These are phyloP conservation scores for Fusarium buxicola DNA, from an alignment of 2,329 filamentous ascomycete genomes.

Conservation along the genomic window DNA sequence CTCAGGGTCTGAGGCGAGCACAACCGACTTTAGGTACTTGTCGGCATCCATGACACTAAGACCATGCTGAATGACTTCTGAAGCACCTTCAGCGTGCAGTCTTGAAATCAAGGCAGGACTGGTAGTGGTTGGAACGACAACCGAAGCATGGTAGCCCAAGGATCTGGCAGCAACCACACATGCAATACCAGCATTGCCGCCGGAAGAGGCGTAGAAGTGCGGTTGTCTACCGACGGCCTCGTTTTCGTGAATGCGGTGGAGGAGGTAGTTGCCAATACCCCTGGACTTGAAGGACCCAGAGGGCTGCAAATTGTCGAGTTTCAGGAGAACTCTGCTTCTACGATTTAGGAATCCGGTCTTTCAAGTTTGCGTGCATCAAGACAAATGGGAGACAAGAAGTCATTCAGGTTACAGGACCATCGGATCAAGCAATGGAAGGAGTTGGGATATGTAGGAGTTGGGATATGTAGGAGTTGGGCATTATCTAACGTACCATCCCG, in stretches of 20 bases:
- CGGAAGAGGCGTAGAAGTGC: slow-evolving; percentile 80
- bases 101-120: slow-evolving; percentile 75
- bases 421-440: neutral
- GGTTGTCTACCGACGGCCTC: slow-evolving; percentile 19
- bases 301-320: slow-evolving; percentile 84
- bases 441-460: neutral
- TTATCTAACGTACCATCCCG: slow-evolving; percentile 69
- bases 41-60: slow-evolving; percentile 77
- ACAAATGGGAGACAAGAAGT: neutral
- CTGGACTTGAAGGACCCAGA: slow-evolving; percentile 87
- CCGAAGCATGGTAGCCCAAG: slow-evolving; percentile 72
- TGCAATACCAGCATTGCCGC: slow-evolving; percentile 84
- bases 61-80: slow-evolving; percentile 73
- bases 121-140: slow-evolving; percentile 76
- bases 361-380: neutral
- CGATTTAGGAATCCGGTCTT: slow-evolving; percentile 32
- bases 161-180: slow-evolving; percentile 77
- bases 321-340: slow-evolving; percentile 78
- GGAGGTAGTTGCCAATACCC: slow-evolving; percentile 78
- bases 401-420: neutral
- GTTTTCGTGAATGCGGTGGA: slow-evolving; percentile 54
- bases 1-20: slow-evolving; percentile 57
- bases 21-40: slow-evolving; percentile 64
- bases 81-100: slow-evolving; percentile 70
- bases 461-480: too few relatives aligned